Evolutionary conservation across 108 stramenopile species (phyloP).

Genomic region (Nitzschia inconspicua): DNA sequence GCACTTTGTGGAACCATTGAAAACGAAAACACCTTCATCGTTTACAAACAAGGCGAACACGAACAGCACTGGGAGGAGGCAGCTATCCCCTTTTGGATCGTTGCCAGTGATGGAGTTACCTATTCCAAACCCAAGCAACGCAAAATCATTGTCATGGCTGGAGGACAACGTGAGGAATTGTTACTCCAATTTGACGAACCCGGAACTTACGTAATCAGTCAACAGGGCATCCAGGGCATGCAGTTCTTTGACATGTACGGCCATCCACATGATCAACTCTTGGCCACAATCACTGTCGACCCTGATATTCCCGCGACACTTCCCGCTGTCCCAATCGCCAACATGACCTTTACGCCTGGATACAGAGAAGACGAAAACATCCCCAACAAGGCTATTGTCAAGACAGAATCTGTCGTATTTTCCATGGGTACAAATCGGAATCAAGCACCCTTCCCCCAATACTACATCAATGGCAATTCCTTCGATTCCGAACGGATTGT

Average conservation of each 20-base stretch:
- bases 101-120: constrained; percentile 37
- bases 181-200: constrained; percentile 37
- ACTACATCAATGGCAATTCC: constrained; percentile 44
- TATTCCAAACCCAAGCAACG: constrained; percentile 9
- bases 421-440: constrained; percentile 41
- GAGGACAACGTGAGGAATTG: constrained; percentile 41
- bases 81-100: constrained; percentile 35
- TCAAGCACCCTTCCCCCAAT: constrained; percentile 46
- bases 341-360: constrained; percentile 40
- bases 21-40: constrained; percentile 49
- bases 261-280: constrained; percentile 32
- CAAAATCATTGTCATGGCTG: constrained; percentile 33
- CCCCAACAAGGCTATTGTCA: constrained; percentile 18
- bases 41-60: constrained; percentile 30
- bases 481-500: constrained; percentile 26
- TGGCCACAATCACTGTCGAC: constrained; percentile 22
- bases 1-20: constrained; percentile 34
- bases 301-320: background rate
- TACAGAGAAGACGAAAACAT: constrained; percentile 23
- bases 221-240: constrained; percentile 48
- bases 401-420: constrained; percentile 40
- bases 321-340: constrained; percentile 4
- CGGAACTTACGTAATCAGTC: constrained; percentile 36
- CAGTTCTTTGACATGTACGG: constrained; percentile 52
- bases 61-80: constrained; percentile 24